Conservation (phyloP, 1,284 basidiomycete genomes). For the Grifola frondosa region DNA sequence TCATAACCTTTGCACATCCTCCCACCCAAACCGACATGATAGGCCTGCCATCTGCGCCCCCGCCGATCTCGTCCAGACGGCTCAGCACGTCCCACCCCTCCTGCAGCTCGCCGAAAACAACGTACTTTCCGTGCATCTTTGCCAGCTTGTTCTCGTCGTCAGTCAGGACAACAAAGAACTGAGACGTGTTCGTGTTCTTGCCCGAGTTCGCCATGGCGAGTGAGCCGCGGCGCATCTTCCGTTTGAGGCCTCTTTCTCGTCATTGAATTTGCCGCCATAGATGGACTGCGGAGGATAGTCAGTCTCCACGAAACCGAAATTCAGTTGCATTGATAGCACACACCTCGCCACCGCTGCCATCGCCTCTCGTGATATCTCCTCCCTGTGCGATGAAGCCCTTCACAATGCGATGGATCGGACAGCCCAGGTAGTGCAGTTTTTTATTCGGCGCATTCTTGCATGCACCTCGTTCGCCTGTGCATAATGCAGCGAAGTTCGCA, state of each 20-base stretch:
- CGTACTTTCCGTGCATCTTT: slow-evolving; percentile 49
- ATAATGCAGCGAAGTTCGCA: slow-evolving; percentile 47
- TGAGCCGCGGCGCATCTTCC: slow-evolving; percentile 39
- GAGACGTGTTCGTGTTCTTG: slow-evolving; percentile 47
- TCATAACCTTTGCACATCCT: slow-evolving; percentile 38
- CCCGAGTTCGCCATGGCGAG: slow-evolving; percentile 50
- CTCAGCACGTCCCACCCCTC: slow-evolving; percentile 37
- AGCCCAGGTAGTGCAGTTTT: slow-evolving; percentile 42
- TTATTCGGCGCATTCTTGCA: slow-evolving; percentile 50
- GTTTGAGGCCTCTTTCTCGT: slow-evolving; percentile 48
- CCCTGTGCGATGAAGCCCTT: slow-evolving; percentile 50
- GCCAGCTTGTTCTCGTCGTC: slow-evolving; percentile 39
- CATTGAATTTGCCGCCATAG: slow-evolving; percentile 50
- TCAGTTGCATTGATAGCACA: slow-evolving; percentile 6
- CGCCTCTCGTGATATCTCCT: slow-evolving; percentile 49
- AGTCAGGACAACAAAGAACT: slow-evolving; percentile 50
- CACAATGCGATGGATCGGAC: slow-evolving; percentile 45
- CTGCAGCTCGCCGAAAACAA: slow-evolving; percentile 42
- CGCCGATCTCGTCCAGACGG: slow-evolving; percentile 35
- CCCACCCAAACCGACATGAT: slow-evolving; percentile 44
- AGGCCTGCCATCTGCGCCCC: slow-evolving; percentile 38
- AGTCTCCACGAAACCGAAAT: neutral
- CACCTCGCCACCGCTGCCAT: slow-evolving; percentile 52
- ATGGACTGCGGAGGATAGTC: slow-evolving; percentile 34
- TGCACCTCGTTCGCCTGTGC: slow-evolving; percentile 45